These are phyloP conservation scores for Aureobasidium lini DNA, from an alignment of 2,329 filamentous ascomycete species.

Conservation along the genomic window DNA sequence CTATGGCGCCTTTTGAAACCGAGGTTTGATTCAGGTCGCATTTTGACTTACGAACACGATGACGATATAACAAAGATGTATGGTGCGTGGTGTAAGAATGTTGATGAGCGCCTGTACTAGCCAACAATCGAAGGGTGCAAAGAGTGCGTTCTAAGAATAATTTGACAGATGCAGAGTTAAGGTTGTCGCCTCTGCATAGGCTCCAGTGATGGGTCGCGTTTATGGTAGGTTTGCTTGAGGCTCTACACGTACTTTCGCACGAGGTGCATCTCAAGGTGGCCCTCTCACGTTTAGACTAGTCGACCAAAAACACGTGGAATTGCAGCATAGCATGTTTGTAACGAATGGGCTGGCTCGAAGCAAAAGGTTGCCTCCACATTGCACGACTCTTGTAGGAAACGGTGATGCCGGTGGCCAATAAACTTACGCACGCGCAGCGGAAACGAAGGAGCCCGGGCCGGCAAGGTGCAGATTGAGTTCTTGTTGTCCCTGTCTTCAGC, in stretches of 20 bases:
- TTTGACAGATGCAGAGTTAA: constrained; percentile 1
- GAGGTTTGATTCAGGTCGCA: too few relatives aligned
- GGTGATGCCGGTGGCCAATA: not conserved
- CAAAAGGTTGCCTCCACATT: not conserved
- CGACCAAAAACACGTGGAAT: not conserved
- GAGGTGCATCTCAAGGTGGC: not conserved
- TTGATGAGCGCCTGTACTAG: too few relatives aligned
- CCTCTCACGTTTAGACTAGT: not conserved
- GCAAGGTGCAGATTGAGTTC: not conserved
- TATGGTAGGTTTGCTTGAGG: not conserved
- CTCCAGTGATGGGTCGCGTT: not conserved
- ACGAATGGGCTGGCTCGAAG: not conserved
- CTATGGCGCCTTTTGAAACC: not conserved
- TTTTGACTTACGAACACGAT: too few relatives aligned
- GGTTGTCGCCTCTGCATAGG: not conserved
- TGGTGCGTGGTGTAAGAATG: too few relatives aligned
- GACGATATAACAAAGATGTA: too few relatives aligned
- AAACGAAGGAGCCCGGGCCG: constrained; percentile 2
- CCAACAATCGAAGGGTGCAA: not conserved
- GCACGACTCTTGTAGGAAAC: not conserved
- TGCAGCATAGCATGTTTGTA: not conserved
- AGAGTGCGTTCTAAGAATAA: not conserved
- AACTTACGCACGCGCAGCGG: not conserved
- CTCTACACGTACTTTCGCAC: not conserved
- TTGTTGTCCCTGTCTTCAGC: not conserved